Evolutionary conservation across 371 early-diverging fungal genomes (phyloP).

Genomic region (Mycotypha africana): DNA sequence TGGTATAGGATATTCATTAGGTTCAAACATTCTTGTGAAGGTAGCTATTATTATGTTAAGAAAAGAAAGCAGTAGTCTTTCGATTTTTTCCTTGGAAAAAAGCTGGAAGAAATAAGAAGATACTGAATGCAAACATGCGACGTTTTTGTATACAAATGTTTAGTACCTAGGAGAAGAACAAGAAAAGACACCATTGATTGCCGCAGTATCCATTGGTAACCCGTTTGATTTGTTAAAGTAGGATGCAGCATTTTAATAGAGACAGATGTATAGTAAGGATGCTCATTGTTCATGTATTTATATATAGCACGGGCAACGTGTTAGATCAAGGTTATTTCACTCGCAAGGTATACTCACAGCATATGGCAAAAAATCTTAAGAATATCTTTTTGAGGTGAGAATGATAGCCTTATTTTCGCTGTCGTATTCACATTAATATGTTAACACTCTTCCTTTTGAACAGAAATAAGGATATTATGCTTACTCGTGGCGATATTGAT

Average conservation of each 20-base stretch:
- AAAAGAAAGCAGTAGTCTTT: too few relatives aligned
- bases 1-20: constrained; percentile 79
- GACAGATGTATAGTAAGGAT: too few relatives aligned
- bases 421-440: too few relatives aligned
- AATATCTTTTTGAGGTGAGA: constrained; percentile 46
- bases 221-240: constrained; percentile 67
- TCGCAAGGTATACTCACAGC: constrained; percentile 55
- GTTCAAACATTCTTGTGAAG: constrained; percentile 82
- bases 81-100: too few relatives aligned
- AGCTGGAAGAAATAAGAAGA: too few relatives aligned
- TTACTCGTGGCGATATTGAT: constrained; percentile 47
- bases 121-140: too few relatives aligned
- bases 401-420: too few relatives aligned
- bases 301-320: constrained; percentile 29
- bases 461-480: constrained; percentile 55
- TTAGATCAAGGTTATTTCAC: constrained; percentile 49
- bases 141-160: too few relatives aligned
- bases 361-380: constrained; percentile 69
- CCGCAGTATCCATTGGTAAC: constrained; percentile 70
- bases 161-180: constrained; percentile 77
- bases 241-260: not conserved
- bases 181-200: constrained; percentile 62
- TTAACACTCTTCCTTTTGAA: too few relatives aligned
- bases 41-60: too few relatives aligned
- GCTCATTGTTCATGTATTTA: not conserved